Evolutionary conservation across 2,329 filamentous ascomycete genomes (phyloP), one percentile per base, ranked within the genome.

Genomic region (Fusarium mangiferae): DNA sequence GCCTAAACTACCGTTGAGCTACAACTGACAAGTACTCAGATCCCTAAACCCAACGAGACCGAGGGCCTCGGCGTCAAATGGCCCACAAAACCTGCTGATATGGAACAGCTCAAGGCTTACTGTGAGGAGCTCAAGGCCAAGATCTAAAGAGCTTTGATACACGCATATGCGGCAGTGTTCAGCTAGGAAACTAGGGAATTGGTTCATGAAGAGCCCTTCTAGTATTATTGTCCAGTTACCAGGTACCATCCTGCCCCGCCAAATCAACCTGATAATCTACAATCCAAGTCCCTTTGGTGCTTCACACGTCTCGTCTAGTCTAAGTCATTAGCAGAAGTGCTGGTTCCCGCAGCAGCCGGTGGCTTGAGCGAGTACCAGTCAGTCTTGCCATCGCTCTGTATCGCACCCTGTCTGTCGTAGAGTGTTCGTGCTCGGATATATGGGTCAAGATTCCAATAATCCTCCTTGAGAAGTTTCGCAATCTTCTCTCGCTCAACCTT

Each of bases 381-480:
- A 48, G 96, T 83, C 78, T 87, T 87, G 3, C 95, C 95, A 17
- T 86, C 90, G 2, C 86, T 83, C 68, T 89, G 84, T 51, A 98
- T 87, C 68, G 96, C 85, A 2, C 95, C 94, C 18, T 87, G 88
- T 68, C 96, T 90, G 81, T 99, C 96, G 77, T 98, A 98, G 69
- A 94, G 83, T n/a, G 91, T 93, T 78, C 92, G 88, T 18, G 95
- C 94, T 44, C 96, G 88, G 36, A 98, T 81, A 81, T 96, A 97
- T 0, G 94, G 94, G 83, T 99, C 96, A 59, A 98, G 82, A 44
- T 88, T 87, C 96, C 96, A 99, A 84, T 98, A 99, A 76, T 93
- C 93, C 54, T 88, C 86, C 70, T 87, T 87, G 76, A 98, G 80
- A 71, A 89, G 84, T 57, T 87, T 87, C 5, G 93, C 91, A 35